Base-by-base conservation (phyloP, 257 asterid genomes). In the Cruciata laevipes region DNA sequence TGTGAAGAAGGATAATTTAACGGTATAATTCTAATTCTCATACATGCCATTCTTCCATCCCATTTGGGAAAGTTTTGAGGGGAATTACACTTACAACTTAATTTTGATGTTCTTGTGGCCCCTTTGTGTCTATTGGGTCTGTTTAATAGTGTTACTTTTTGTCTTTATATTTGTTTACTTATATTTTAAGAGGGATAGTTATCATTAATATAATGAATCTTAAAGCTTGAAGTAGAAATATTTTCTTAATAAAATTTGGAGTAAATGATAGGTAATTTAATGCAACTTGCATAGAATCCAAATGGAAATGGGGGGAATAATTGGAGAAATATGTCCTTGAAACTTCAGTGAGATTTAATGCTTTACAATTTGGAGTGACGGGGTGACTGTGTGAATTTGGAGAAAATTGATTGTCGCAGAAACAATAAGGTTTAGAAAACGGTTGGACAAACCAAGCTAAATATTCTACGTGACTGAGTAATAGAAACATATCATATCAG, bases 1-100 rank as follows among this genome's bases (percentile, higher is more conserved):
- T 13, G 58, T 58, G 12, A 68, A n/a, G 57, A 68, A 18, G 33
- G 31, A 69, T 38, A 53, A 57, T 37, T 49, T 25, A 25, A 20
- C 10, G 33, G 47, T 52, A 30, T n/a, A 11, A 7, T 4, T 7
- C 6, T 25, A 7, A 7, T 27, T 27, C 49, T 65, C 40, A 27
- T 30, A 61, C 5, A 61, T 61, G 13, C 8, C 51, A 25, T 13
- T 47, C 59, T 47, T 27, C 60, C 57, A 16, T 17, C 60, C 40
- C 13, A 10, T 47, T 42, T 63, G 42, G 32, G 16, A 18, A 24
- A 25, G 14, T 8, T 42, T 42, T 65, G 6, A 17, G 17, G 40
- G 31, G 37, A 44, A 65, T 32, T 40, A n/a, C 14, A 2, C 9
- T 47, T 59, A 2, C 38, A 3, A 38, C 63, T 59, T 25, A 58